phyloP scores from a whole-genome alignment of 176 grass and related monocot genomes.

The Alopecurus myosuroides region DNA sequence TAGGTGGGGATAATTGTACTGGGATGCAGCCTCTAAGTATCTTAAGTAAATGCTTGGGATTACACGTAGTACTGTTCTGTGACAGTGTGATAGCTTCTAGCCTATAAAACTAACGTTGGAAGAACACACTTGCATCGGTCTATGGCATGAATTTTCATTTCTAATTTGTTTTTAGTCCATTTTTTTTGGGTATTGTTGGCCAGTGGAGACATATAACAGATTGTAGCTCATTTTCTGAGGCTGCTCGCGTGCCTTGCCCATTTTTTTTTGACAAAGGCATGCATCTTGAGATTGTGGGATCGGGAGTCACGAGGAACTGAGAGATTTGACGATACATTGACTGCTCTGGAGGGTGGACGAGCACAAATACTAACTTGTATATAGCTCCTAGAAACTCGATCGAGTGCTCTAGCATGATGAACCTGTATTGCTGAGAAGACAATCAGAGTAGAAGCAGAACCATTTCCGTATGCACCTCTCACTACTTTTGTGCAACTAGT shows the following conservation, averaged over 20 bases:
- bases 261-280: not conserved
- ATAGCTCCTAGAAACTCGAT: too few relatives aligned
- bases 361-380: not conserved
- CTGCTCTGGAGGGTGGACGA: not conserved
- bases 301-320: not conserved
- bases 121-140: not conserved
- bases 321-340: not conserved
- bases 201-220: not conserved
- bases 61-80: too few relatives aligned
- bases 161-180: not conserved
- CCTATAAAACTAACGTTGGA: not conserved
- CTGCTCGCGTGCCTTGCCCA: not conserved
- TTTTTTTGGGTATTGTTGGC: not conserved
- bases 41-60: too few relatives aligned
- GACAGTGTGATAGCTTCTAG: not conserved
- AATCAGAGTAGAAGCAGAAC: too few relatives aligned
- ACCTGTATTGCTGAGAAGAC: too few relatives aligned
- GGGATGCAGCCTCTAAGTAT: too few relatives aligned
- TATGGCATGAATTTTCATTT: not conserved
- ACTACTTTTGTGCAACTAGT: too few relatives aligned
- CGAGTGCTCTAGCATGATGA: too few relatives aligned
- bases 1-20: too few relatives aligned
- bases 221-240: not conserved
- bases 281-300: not conserved
- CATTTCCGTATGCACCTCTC: too few relatives aligned